Evolutionary conservation across 441 rosid genomes (phyloP), one percentile per base, ranked within the genome.

Genomic region (Croton setiger): DNA sequence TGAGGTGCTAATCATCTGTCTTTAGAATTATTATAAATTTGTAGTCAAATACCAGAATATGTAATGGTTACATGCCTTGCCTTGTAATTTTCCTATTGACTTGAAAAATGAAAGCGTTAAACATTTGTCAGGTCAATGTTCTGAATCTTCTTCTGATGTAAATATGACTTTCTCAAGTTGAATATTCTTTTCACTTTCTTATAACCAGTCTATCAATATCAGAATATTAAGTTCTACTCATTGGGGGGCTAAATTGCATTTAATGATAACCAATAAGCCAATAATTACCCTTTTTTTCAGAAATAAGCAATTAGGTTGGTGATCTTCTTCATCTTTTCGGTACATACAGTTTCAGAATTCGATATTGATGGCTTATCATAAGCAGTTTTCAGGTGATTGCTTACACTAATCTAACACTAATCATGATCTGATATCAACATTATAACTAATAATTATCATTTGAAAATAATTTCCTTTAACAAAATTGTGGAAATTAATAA

Each of bases 1-100:
- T 89, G 79, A 82, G 65, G 35, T 52, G 11, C 51, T 66, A 17
- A 9, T 59, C 33, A 15, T 23, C 64, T 23, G 60, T 60, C 51
- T 21, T 56, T 33, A 31, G 23, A 13, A 18, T 52, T 10, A 35
- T 12, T 54, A 13, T 52, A 27, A 27, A 27, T 27, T 27, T 27
- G 31, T 27, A 27, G 31, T 27, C 31, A 27, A 27, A 27, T 27
- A 27, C 31, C 31, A 27, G 31, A 27, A 27, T 27, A 27, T 27
- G 31, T 27, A 27, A 27, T 27, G 31, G 31, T 2, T 27, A 27
- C 31, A 27, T 27, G 31, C 31, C 31, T 27, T 27, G 31, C 31
- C 31, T 27, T 27, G 31, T 27, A 21, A 15, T 27, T 21, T 37
- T 55, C 44, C 27, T 23, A 63, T 41, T 57, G 48, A 59, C 55